Percentiles rank a stretch among this genome's conserved stretches.
Conservation (phyloP, 805 yeast genomes). For the Saccharomycodes ludwigii region DNA sequence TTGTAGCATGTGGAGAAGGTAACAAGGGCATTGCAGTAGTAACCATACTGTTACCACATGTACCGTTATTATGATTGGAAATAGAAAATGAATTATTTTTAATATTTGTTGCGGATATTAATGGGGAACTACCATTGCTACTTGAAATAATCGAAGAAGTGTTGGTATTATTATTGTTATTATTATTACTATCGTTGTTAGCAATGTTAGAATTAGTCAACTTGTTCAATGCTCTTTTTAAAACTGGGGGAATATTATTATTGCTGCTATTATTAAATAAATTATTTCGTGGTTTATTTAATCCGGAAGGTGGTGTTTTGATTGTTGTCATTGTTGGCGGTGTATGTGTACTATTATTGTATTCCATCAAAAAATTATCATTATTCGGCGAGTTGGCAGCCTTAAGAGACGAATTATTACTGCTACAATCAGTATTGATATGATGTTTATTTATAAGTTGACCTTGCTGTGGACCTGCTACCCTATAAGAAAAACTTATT, state of each 20-base stretch:
- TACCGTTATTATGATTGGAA: slow-evolving; percentile 3
- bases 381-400: too few relatives aligned
- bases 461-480: slow-evolving; percentile 4
- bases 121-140: slow-evolving; percentile 1
- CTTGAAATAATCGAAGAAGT: slow-evolving; percentile 3
- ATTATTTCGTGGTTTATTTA: too few relatives aligned
- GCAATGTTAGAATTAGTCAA: slow-evolving; percentile 12
- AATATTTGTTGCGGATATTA: background rate
- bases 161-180: background rate
- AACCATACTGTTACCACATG: slow-evolving; percentile 15
- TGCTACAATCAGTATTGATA: slow-evolving; percentile 8
- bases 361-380: too few relatives aligned
- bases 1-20: slow-evolving; percentile 22
- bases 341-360: too few relatives aligned
- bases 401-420: slow-evolving; percentile 3
- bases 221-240: slow-evolving; percentile 31
- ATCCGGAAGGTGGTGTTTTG: too few relatives aligned
- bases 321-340: too few relatives aligned
- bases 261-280: too few relatives aligned
- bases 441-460: slow-evolving; percentile 5
- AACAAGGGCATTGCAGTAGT: slow-evolving; percentile 19
- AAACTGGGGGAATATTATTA: slow-evolving; percentile 27
- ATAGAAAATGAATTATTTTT: slow-evolving; percentile 2
- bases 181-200: slow-evolving; percentile 2
- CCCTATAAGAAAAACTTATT: slow-evolving; percentile 5